phyloP scores from a whole-genome alignment of 306 rosid species.

The Rosa rugosa region DNA sequence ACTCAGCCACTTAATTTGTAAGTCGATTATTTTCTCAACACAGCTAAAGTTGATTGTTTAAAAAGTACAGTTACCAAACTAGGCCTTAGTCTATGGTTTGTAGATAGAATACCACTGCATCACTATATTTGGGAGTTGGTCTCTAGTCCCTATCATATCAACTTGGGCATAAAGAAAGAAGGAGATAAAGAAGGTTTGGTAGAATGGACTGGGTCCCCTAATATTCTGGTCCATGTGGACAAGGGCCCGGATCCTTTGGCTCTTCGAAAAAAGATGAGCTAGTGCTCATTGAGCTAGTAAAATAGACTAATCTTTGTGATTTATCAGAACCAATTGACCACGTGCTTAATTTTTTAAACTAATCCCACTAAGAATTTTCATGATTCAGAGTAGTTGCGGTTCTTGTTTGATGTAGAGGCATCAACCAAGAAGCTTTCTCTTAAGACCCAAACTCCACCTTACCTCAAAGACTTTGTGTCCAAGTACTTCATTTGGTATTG shows the following conservation, averaged over 20 bases:
- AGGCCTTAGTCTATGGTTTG: too few relatives aligned
- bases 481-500: too few relatives aligned
- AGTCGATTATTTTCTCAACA: too few relatives aligned
- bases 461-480: too few relatives aligned
- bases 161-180: neutral
- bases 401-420: neutral
- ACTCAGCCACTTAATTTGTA: too few relatives aligned
- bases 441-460: too few relatives aligned
- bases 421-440: too few relatives aligned
- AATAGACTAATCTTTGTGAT: neutral
- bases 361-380: neutral
- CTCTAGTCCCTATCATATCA: neutral
- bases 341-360: neutral
- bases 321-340: constrained; percentile 8
- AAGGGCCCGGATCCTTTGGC: neutral
- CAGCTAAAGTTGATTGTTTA: too few relatives aligned
- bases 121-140: neutral
- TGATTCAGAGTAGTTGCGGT: neutral
- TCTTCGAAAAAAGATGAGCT: neutral
- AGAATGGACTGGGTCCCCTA: neutral
- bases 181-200: neutral
- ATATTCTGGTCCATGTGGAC: neutral
- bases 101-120: too few relatives aligned
- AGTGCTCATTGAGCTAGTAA: neutral
- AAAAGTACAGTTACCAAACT: too few relatives aligned